These are phyloP conservation scores for Daldinia eschscholtzii DNA, from an alignment of 2,329 filamentous ascomycete species.

Conservation along the genomic window DNA sequence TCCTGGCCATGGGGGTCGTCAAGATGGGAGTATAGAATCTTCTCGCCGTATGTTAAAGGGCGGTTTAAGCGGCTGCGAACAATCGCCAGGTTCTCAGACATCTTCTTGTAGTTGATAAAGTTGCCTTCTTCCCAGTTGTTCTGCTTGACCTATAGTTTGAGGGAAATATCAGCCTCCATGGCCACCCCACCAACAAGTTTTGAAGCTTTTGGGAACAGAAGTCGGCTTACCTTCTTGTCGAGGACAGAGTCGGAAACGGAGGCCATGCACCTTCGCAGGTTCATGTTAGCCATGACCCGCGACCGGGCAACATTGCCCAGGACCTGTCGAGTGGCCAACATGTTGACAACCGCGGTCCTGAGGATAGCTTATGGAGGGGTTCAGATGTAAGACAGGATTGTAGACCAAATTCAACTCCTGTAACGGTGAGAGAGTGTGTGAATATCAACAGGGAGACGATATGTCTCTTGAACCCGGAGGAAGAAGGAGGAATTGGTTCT, in stretches of 20 bases:
- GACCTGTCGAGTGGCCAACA: conserved; percentile 79
- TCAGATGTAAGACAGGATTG: conserved; percentile 39
- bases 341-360: conserved; percentile 59
- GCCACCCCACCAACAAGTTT: background rate
- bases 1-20: conserved; percentile 97
- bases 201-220: conserved; percentile 3
- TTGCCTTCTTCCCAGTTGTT: conserved; percentile 96
- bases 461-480: conserved; percentile 51
- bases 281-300: conserved; percentile 67
- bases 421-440: conserved; percentile 46
- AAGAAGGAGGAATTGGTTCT: conserved; percentile 45
- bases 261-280: conserved; percentile 78
- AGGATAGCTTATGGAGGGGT: conserved; percentile 42
- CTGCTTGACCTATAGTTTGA: conserved; percentile 77
- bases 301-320: conserved; percentile 73
- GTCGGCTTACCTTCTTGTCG: conserved; percentile 81
- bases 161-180: conserved; percentile 47
- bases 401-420: conserved; percentile 53
- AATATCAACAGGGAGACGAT: conserved; percentile 47
- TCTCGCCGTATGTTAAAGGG: conserved; percentile 95
- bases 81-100: conserved; percentile 95
- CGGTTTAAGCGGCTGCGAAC: conserved; percentile 91
- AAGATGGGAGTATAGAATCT: conserved; percentile 98
- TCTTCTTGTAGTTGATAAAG: conserved; percentile 99
- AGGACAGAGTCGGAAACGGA: conserved; percentile 88